phyloP scores from a whole-genome alignment of 257 asterid genomes.

The Craterostigma plantagineum region DNA sequence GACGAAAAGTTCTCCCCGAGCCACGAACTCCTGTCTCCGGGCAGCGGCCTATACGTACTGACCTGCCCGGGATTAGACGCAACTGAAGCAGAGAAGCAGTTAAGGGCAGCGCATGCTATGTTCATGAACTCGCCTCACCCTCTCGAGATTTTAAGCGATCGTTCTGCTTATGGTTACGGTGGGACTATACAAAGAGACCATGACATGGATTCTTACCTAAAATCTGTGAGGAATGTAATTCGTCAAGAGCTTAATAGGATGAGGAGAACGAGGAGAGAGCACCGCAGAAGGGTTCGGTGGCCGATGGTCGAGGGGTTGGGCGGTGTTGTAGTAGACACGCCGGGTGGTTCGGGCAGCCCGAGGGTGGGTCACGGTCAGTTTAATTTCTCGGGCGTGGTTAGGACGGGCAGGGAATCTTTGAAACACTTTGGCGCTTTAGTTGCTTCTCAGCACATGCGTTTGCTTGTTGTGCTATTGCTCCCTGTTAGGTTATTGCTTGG shows the following conservation, averaged over 20 bases:
- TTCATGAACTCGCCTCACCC: constrained; percentile 87
- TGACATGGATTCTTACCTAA: constrained; percentile 61
- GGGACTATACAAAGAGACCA: constrained; percentile 88
- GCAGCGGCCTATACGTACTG: constrained; percentile 64
- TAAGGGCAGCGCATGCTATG: constrained; percentile 39
- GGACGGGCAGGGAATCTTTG: constrained; percentile 47
- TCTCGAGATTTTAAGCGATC: constrained; percentile 77
- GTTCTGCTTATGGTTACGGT: constrained; percentile 68
- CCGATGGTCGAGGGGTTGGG: constrained; percentile 32
- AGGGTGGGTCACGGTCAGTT: constrained; percentile 24
- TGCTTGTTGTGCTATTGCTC: constrained; percentile 40
- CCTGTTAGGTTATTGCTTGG: constrained; percentile 20
- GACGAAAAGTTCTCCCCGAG: constrained; percentile 64
- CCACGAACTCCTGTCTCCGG: constrained; percentile 81
- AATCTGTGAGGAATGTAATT: constrained; percentile 41
- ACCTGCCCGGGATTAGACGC: constrained; percentile 24
- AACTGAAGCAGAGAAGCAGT: constrained; percentile 35
- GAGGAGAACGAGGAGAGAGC: constrained; percentile 38
- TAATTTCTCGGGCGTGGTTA: constrained; percentile 37
- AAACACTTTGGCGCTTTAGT: constrained; percentile 45
- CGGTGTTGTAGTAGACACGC: constrained; percentile 17
- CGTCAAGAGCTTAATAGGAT: constrained; percentile 47
- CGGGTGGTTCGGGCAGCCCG: constrained; percentile 13
- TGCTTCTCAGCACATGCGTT: constrained; percentile 66
- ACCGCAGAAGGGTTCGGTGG: constrained; percentile 51